phyloP scores from a whole-genome alignment of 78 protist species.

The Monosiga brevicollis region DNA sequence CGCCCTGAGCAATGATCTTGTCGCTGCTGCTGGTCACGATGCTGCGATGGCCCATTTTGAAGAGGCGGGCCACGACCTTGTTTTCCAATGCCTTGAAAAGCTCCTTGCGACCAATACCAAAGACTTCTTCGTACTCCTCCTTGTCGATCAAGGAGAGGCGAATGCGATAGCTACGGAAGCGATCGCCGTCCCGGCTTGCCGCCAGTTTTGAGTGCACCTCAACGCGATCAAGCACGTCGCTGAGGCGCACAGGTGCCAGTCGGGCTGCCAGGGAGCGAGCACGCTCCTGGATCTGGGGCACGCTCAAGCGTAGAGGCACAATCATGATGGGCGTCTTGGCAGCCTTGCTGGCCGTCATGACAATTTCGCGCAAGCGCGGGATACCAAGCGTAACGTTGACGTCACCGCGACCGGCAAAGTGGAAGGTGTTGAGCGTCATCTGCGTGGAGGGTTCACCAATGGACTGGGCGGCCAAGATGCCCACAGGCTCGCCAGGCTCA shows the following conservation, averaged over 20 bases:
- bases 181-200: neutral
- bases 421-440: constrained; percentile 99
- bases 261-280: neutral
- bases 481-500: constrained; percentile 92
- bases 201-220: neutral
- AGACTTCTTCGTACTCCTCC: neutral
- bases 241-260: neutral
- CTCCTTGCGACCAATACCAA: neutral
- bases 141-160: neutral
- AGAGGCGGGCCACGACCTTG: neutral
- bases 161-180: neutral
- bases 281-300: neutral
- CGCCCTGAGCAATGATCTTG: too few species aligned
- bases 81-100: neutral
- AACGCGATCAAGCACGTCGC: neutral
- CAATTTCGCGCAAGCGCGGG: constrained; percentile 59
- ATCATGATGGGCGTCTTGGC: constrained; percentile 60
- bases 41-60: too few species aligned
- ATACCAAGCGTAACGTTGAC: constrained; percentile 97
- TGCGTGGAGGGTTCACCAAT: constrained; percentile 99
- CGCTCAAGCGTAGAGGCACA: constrained; percentile 5
- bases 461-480: constrained; percentile 90
- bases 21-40: too few species aligned
- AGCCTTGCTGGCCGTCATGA: constrained; percentile 51
- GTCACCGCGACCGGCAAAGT: constrained; percentile 96